Conservation (phyloP, 2,329 filamentous ascomycete genomes). For the Fusarium sp. region DNA sequence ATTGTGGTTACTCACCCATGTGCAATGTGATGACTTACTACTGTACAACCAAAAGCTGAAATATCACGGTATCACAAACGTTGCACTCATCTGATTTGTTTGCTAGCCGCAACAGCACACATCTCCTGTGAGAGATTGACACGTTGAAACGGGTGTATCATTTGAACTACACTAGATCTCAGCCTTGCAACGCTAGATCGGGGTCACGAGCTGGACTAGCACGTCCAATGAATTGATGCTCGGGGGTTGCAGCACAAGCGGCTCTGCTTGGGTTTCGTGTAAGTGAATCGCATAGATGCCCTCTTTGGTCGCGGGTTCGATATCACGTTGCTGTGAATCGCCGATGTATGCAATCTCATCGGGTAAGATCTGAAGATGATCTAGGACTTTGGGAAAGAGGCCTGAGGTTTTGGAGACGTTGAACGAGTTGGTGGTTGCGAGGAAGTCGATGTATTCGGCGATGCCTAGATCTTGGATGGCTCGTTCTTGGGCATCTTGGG, state of each 20-base stretch:
- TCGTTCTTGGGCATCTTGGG: conserved; percentile 60
- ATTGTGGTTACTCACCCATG: background rate
- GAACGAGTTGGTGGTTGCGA: conserved; percentile 50
- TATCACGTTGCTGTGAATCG: conserved; percentile 47
- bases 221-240: conserved; percentile 31
- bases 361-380: conserved; percentile 42
- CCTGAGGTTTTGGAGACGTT: conserved; percentile 45
- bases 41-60: conserved; percentile 9
- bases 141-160: conserved; percentile 28
- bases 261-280: conserved; percentile 13
- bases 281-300: conserved; percentile 49
- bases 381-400: conserved; percentile 45
- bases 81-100: conserved; percentile 17
- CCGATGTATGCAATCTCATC: conserved; percentile 48
- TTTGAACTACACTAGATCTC: conserved; percentile 13
- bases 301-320: conserved; percentile 44
- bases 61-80: conserved; percentile 15
- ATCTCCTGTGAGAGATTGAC: conserved; percentile 24
- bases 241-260: conserved; percentile 16
- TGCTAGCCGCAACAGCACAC: conserved; percentile 20
- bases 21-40: background rate
- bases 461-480: conserved; percentile 48
- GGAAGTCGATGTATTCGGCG: conserved; percentile 44
- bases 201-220: conserved; percentile 11
- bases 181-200: conserved; percentile 19